phyloP scores from a whole-genome alignment of 352 stramenopile genomes.

The Phytophthora cryptogea region DNA sequence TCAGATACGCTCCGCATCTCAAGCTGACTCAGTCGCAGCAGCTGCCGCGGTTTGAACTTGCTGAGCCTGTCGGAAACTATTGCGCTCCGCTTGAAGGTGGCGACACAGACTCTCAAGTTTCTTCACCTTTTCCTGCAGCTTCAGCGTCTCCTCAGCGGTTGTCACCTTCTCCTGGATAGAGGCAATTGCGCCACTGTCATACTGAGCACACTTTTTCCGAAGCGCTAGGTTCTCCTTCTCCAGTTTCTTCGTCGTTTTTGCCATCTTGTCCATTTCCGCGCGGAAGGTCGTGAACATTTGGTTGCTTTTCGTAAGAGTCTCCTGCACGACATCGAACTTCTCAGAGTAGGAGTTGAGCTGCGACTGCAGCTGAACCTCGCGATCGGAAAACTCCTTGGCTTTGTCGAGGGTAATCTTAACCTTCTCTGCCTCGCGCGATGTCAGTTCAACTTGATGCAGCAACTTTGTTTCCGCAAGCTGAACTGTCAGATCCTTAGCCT shows the following conservation, averaged over 20 bases:
- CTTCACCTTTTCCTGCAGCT: conserved; percentile 81
- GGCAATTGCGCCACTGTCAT: conserved; percentile 77
- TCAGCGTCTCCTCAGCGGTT: conserved; percentile 61
- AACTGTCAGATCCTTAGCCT: conserved; percentile 82
- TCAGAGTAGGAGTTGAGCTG: conserved; percentile 86
- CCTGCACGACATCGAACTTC: conserved; percentile 86
- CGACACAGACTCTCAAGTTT: conserved; percentile 85
- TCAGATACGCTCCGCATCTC: conserved; percentile 1
- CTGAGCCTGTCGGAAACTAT: conserved; percentile 45
- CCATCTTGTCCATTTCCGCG: conserved; percentile 90
- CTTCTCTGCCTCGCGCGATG: conserved; percentile 65
- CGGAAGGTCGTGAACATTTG: conserved; percentile 86
- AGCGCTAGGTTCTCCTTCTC: conserved; percentile 86
- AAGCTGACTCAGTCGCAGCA: conserved; percentile 33
- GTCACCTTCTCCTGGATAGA: conserved; percentile 78
- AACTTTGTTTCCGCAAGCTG: conserved; percentile 85
- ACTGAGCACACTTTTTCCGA: conserved; percentile 82
- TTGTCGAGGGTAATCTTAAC: conserved; percentile 83
- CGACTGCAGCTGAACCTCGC: conserved; percentile 71
- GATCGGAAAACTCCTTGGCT: conserved; percentile 78
- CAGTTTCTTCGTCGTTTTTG: conserved; percentile 85
- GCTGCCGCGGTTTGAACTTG: conserved; percentile 23
- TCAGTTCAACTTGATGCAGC: conserved; percentile 79
- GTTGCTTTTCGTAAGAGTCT: conserved; percentile 87
- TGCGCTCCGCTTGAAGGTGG: conserved; percentile 81